Evolutionary conservation across 495 filamentous ascomycete genomes (phyloP), one percentile per base, ranked within the genome.

Genomic region (Hyaloscypha variabilis): DNA sequence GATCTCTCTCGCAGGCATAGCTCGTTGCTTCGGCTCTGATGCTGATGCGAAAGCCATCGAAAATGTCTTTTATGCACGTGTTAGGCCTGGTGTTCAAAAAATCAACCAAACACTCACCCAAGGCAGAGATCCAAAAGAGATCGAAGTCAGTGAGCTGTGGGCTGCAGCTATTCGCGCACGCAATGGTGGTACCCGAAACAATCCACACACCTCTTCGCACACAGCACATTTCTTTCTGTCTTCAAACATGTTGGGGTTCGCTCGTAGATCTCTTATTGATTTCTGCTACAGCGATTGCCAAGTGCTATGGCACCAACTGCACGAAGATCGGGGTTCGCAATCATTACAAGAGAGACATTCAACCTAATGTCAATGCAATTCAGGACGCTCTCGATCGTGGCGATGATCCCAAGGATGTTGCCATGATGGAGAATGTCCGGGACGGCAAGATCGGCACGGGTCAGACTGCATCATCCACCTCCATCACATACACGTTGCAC

Each of bases 221-320:
- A 23, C 17, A 57, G 13, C 55, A 56, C 25, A 13, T 61, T 58
- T 55, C 55, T 14, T 56, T 31, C 25, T 17, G 39, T 46, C 23
- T 52, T 58, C 26, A 30, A 21, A 29, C n/a, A 19, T 0, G 17
- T 52, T 53, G 17, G 56, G 26, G 0, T 58, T 19, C 17, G 39
- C 3, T 1, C 11, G 39, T 46, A 17, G 39, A 46, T 46, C 39
- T 46, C 39, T 4, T 57, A 56, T 59, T 58, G 62, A 64, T 57
- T 3, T 28, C 1, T 5, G 6, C 49, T 59, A 8, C 36, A 63
- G 62, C 60, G 29, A 65, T 68, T 60, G 61, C 54, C 8, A 65
- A 60, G 55, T 51, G 57, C 29, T 68, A 68, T 46, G 66, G 66
- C 28, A 54, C 21, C 46, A 49, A 66, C 28, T 39, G 30, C 30